phyloP scores from a whole-genome alignment of 1,284 basidiomycete genomes.

The Lentinula novae-zelandiae region DNA sequence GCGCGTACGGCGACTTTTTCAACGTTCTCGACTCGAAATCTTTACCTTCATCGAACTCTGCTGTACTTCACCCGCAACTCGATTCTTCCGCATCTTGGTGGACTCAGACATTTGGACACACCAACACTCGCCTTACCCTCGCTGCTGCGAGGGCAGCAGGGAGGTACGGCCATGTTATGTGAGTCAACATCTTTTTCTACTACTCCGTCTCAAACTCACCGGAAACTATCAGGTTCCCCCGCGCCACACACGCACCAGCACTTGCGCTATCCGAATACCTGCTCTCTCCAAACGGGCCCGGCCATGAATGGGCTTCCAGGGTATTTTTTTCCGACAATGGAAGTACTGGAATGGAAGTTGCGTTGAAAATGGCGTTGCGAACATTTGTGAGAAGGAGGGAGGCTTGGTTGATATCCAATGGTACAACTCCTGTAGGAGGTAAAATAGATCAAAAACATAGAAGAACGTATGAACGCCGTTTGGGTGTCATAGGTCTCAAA shows the following conservation, averaged over 20 bases:
- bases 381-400: constrained; percentile 47
- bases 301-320: constrained; percentile 85
- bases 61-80: constrained; percentile 66
- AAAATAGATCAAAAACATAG: constrained; percentile 31
- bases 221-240: constrained; percentile 56
- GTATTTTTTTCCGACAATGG: constrained; percentile 96
- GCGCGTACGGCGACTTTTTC: constrained; percentile 86
- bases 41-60: constrained; percentile 23
- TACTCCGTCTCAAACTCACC: too few relatives aligned
- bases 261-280: constrained; percentile 75
- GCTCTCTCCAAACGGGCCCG: constrained; percentile 60
- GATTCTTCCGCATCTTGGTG: constrained; percentile 98
- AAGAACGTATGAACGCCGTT: constrained; percentile 28
- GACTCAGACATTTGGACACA: constrained; percentile 94
- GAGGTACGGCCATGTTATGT: constrained; percentile 93
- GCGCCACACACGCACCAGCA: constrained; percentile 84
- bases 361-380: constrained; percentile 94
- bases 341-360: constrained; percentile 94
- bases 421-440: constrained; percentile 20
- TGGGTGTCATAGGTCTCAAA: constrained; percentile 85
- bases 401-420: not conserved
- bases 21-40: constrained; percentile 38
- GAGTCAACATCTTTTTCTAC: constrained; percentile 1
- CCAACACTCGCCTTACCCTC: constrained; percentile 70
- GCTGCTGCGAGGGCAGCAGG: constrained; percentile 90